These are phyloP conservation scores for Brassica juncea DNA, from an alignment of 345 rosid genomes.

Conservation along the genomic window DNA sequence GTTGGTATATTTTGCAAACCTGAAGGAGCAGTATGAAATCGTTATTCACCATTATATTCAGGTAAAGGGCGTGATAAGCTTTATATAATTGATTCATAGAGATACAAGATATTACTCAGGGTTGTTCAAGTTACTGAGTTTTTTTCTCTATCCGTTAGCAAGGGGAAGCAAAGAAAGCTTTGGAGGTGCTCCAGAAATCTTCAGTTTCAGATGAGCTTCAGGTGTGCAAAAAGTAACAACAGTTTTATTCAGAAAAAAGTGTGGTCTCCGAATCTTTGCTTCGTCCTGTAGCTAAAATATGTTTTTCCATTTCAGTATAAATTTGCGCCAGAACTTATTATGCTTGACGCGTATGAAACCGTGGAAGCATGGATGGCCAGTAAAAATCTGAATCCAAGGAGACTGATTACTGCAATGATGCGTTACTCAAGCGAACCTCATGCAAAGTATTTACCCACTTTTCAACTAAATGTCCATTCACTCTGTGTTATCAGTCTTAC, in stretches of 20 bases:
- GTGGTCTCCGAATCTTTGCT: constrained; percentile 29
- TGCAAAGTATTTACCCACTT: constrained; percentile 68
- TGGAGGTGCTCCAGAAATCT: constrained; percentile 88
- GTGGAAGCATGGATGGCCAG: constrained; percentile 98
- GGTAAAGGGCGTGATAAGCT: constrained; percentile 48
- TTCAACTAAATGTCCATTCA: constrained; percentile 11
- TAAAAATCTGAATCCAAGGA: constrained; percentile 87
- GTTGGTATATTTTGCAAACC: constrained; percentile 89
- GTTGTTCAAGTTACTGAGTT: constrained; percentile 24
- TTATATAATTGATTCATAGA: constrained; percentile 24
- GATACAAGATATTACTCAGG: constrained; percentile 7
- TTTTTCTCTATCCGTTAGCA: constrained; percentile 54
- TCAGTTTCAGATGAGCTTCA: constrained; percentile 86
- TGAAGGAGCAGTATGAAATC: constrained; percentile 92
- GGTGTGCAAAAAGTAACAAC: constrained; percentile 48
- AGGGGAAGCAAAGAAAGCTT: constrained; percentile 95
- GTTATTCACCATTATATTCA: constrained; percentile 88
- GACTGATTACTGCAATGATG: constrained; percentile 97
- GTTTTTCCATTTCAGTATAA: constrained; percentile 65
- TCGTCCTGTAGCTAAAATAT: constrained; percentile 24
- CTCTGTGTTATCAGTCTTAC: constrained; percentile 1
- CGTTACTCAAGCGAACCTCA: constrained; percentile 99
- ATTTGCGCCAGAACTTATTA: constrained; percentile 90
- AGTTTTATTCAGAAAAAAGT: constrained; percentile 10
- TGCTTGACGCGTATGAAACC: constrained; percentile 97